Evolutionary conservation across 148 eudicot genomes (phyloP).

Genomic region (Cornus controversa): DNA sequence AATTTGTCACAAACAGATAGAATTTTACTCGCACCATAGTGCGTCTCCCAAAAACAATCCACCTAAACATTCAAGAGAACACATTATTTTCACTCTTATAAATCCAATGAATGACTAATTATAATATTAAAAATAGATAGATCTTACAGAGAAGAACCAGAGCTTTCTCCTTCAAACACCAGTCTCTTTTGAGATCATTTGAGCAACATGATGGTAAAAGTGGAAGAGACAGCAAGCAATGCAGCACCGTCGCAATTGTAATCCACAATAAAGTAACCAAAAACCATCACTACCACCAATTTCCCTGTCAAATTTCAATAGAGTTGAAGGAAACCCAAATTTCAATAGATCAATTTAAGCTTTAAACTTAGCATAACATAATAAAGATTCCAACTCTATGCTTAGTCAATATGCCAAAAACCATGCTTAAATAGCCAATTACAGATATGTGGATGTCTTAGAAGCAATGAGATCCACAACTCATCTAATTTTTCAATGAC

Average conservation of each 20-base stretch:
- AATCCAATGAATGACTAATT: constrained; percentile 11
- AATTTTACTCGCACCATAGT: constrained; percentile 23
- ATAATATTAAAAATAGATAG: constrained; percentile 13
- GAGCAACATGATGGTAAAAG: background rate
- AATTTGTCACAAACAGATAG: constrained; percentile 5
- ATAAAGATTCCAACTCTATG: too few relatives aligned
- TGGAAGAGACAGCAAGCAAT: constrained; percentile 12
- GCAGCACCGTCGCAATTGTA: background rate
- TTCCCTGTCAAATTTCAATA: too few relatives aligned
- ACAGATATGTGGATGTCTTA: background rate
- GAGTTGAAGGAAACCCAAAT: too few relatives aligned
- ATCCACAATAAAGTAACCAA: too few relatives aligned
- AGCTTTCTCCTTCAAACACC: constrained; percentile 14
- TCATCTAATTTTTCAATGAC: constrained; percentile 3
- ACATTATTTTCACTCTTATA: constrained; percentile 34
- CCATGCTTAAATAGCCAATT: too few relatives aligned
- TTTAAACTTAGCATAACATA: too few relatives aligned
- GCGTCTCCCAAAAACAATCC: constrained; percentile 26
- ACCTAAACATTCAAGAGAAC: constrained; percentile 23
- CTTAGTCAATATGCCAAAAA: too few relatives aligned
- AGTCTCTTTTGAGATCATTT: constrained; percentile 24
- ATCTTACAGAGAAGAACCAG: constrained; percentile 21
- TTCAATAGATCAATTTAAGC: too few relatives aligned
- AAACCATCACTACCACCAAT: too few relatives aligned
- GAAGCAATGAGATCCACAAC: background rate